phyloP scores from a whole-genome alignment of 164 flowering plant species.

The Vitis rupestris region DNA sequence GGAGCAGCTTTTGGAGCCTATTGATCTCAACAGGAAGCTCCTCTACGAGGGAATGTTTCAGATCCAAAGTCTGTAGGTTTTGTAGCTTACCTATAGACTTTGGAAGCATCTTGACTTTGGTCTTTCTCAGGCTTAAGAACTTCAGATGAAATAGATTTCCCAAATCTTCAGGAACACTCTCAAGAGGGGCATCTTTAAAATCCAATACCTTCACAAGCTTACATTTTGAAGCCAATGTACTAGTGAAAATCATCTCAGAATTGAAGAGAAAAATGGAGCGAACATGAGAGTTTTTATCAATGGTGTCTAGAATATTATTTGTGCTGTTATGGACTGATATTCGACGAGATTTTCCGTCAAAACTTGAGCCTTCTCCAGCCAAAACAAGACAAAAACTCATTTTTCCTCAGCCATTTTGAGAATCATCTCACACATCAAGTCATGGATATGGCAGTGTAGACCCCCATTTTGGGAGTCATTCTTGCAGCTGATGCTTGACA shows the following conservation, averaged over 20 bases:
- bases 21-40: conserved; percentile 22
- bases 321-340: conserved; percentile 14
- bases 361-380: not conserved
- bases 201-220: conserved; percentile 29
- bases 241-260: not conserved
- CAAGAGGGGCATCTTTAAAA: conserved; percentile 17
- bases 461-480: too few species aligned
- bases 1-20: conserved; percentile 15
- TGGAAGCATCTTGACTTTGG: conserved; percentile 24
- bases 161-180: conserved; percentile 19
- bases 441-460: conserved; percentile 28
- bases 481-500: too few species aligned
- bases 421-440: conserved; percentile 26
- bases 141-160: conserved; percentile 19
- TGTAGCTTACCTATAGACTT: conserved; percentile 26
- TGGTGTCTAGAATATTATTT: not conserved
- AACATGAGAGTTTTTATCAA: not conserved
- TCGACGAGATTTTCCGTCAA: conserved; percentile 13
- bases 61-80: conserved; percentile 31
- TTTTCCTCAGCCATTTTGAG: conserved; percentile 13
- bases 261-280: conserved; percentile 17
- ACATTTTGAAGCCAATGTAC: conserved; percentile 3
- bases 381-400: conserved; percentile 2
- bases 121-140: conserved; percentile 23
- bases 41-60: conserved; percentile 19